phyloP scores from a whole-genome alignment of 768 basidiomycete genomes.

The Butyriboletus loyo region DNA sequence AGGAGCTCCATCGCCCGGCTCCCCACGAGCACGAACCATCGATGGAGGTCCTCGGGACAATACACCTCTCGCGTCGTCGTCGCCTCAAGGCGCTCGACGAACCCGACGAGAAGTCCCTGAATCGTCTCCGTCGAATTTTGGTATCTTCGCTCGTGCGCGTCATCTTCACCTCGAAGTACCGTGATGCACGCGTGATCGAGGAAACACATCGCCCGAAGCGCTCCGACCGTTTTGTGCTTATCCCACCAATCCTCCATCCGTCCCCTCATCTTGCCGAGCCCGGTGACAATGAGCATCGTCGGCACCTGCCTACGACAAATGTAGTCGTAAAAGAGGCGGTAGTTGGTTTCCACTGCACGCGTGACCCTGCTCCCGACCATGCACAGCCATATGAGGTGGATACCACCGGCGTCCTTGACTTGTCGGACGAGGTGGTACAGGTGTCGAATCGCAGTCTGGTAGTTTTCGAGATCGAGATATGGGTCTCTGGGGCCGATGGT shows the following conservation, averaged over 20 bases:
- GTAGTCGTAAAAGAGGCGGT: constrained; percentile 35
- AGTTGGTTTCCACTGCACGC: constrained; percentile 33
- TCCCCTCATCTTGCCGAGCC: constrained; percentile 31
- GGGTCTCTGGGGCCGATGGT: constrained; percentile 32
- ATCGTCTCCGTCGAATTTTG: constrained; percentile 12
- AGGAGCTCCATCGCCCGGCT: constrained; percentile 16
- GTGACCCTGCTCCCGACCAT: constrained; percentile 39
- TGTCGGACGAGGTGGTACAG: constrained; percentile 28
- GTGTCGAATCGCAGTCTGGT: constrained; percentile 21
- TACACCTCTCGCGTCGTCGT: background rate
- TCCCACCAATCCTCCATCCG: constrained; percentile 36
- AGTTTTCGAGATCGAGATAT: constrained; percentile 17
- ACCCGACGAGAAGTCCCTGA: constrained; percentile 10
- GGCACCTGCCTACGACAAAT: constrained; percentile 37
- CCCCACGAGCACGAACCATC: constrained; percentile 19
- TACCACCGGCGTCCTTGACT: constrained; percentile 26
- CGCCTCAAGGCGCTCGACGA: constrained; percentile 1
- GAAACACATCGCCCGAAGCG: constrained; percentile 9
- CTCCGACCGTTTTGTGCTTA: constrained; percentile 12
- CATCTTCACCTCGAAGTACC: constrained; percentile 21
- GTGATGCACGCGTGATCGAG: constrained; percentile 30
- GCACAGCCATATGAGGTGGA: constrained; percentile 40
- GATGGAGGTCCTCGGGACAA: constrained; percentile 4
- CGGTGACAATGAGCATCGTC: constrained; percentile 36
- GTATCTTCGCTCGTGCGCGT: constrained; percentile 17